Evolutionary conservation across 2,329 filamentous ascomycete genomes (phyloP), one percentile per base, ranked within the genome.

Genomic region (Fusarium protoensiforme): DNA sequence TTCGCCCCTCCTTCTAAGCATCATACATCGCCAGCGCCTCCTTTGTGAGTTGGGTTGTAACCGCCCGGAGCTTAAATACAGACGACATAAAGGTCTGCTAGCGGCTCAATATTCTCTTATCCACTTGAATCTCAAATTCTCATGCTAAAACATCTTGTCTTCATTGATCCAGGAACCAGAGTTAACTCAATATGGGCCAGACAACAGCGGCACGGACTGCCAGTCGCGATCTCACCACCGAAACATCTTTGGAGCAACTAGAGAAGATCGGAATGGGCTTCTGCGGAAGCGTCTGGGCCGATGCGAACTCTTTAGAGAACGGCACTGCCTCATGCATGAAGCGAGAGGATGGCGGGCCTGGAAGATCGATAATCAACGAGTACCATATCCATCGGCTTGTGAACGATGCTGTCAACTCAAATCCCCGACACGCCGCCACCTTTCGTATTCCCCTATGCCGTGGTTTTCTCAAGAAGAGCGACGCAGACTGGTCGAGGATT

Each of bases 281-380:
- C 16, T 73, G 71, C 39, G 71, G 71, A 6, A 73, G 61, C 10
- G 73, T 75, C 11, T 75, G 67, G 64, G 67, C 73, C 29, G 38
- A 43, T 16, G 41, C 27, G 16, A 11, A 29, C 63, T 69, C 39
- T 9, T 62, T 33, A 16, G 16, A 29, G 1, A 27, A 18, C 5
- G 33, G 46, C 18, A 41, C 31, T 4, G 46, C 56, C n/a, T 54
- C 71, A 9, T 74, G 67, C n/a, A 73, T 75, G 51, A 75, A 75
- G 24, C 73, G 67, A 36, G 70, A 71, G 39, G 70, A 75, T 7
- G 67, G 65, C 1, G 61, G 66, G 1, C 61, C 72, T 3, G 61
- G 61, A 2, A 36, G 70, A 14, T 75, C 72, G 22, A 35, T 75
- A 4, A 29, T 29, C 11, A 73, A 75, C 2, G 73, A 75, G n/a